Base-by-base conservation (phyloP, 768 basidiomycete species). In the Leucocoprinus birnbaumii region DNA sequence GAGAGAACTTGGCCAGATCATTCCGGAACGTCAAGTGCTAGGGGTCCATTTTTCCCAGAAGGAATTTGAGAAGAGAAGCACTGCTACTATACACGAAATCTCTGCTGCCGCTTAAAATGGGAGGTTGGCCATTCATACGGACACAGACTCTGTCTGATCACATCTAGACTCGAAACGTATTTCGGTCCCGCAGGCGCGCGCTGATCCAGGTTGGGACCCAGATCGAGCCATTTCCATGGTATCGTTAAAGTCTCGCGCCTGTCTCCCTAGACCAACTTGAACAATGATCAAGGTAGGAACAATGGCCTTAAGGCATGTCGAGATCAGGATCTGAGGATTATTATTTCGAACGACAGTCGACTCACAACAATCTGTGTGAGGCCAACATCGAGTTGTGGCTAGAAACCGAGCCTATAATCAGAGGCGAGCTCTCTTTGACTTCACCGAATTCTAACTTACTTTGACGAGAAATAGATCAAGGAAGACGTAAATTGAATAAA, bases 401-500 rank as follows among this genome's bases (percentile, higher is more conserved):
- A 31, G 31, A 5, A 11, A 31, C 5, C 11, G n/a, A 31, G 11
- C 31, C 31, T 5, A 11, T 31, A 31, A 11, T 31, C 31, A 31
- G 31, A 5, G 5, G 5, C 11, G 31, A 31, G 31, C 31, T 31
- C 6, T 5, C 31, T 31, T 31, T 31, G 6, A 31, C 6, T 5
- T 31, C 11, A 11, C 31, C 6, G 31, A 31, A 31, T 11, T 5
- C 31, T 5, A 11, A 5, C 41, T 53, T 21, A 53, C 51, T 21
- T 24, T 44, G 18, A 16, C 13, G n/a, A 45, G 42, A 34, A 40
- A 34, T 5, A 53, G 22, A 26, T 44, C 41, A 1, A 53, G 43
- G 18, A 53, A 35, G 41, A 53, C n/a, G 34, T 53, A 53, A 7
- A 69, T 16, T 1, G 72, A 70, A 55, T 75, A 75, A 5, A 75